Evolutionary conservation across 148 eudicot genomes (phyloP).

Genomic region (Spergularia bocconei): DNA sequence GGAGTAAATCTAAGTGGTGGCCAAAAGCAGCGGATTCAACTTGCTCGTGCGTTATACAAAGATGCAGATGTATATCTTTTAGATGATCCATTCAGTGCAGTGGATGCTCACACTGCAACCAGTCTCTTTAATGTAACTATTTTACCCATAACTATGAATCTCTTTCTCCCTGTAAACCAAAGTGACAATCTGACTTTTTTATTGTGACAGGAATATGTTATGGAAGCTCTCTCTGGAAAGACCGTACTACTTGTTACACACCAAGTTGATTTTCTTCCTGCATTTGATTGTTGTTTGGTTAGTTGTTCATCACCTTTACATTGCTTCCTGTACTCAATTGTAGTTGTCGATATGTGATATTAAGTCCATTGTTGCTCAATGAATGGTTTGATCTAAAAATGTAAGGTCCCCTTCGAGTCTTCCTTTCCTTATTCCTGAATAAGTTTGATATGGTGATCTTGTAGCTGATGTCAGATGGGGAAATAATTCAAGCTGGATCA

Average conservation of each 20-base stretch:
- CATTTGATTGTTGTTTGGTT: constrained; percentile 79
- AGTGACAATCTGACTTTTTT: neutral
- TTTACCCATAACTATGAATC: neutral
- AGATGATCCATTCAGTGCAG: constrained; percentile 98
- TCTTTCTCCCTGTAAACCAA: neutral
- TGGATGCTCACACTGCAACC: constrained; percentile 92
- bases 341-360: neutral
- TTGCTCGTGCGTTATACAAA: constrained; percentile 92
- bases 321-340: neutral
- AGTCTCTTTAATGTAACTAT: constrained; percentile 68
- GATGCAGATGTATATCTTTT: constrained; percentile 84
- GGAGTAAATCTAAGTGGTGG: constrained; percentile 97
- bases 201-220: constrained; percentile 72
- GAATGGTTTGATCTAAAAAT: neutral
- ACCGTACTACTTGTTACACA: constrained; percentile 90
- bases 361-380: neutral
- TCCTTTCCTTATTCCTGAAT: neutral
- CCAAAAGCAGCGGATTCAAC: constrained; percentile 91
- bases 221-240: constrained; percentile 80
- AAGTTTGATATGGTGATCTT: neutral
- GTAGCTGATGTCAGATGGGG: constrained; percentile 92
- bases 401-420: neutral
- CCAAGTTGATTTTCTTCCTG: constrained; percentile 98
- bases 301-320: constrained; percentile 24
- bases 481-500: constrained; percentile 60